phyloP scores from a whole-genome alignment of 2,329 filamentous ascomycete genomes.

The Ophiostoma sp. region DNA sequence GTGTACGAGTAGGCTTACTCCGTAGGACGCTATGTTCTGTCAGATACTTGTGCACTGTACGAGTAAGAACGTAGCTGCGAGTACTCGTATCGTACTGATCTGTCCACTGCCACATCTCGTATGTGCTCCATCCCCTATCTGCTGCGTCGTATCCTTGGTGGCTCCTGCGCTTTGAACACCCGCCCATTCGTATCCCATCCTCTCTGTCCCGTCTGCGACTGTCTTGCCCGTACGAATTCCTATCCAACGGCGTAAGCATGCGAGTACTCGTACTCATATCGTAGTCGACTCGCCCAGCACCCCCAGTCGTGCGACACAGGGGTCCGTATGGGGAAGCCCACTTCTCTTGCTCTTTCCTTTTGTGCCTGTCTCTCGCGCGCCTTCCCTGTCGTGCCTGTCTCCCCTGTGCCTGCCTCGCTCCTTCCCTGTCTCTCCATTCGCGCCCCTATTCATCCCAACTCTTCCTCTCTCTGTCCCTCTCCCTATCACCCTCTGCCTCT shows the following conservation, averaged over 20 bases:
- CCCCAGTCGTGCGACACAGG: slow-evolving; percentile 39
- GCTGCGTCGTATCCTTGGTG: slow-evolving; percentile 3
- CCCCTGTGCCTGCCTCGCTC: neutral
- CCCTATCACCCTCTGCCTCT: slow-evolving; percentile 3
- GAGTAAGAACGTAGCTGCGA: no score
- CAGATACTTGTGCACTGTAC: neutral
- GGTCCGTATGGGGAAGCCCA: slow-evolving; percentile 19
- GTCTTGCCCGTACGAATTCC: neutral
- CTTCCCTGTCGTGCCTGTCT: neutral
- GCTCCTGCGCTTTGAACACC: slow-evolving; percentile 8
- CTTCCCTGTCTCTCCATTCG: slow-evolving; percentile 27
- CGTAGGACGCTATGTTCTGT: neutral
- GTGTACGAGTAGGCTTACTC: no score
- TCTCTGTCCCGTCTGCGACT: neutral
- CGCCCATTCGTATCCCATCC: neutral
- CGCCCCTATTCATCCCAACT: neutral
- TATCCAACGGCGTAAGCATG: neutral
- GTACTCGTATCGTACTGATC: no score
- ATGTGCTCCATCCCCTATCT: neutral
- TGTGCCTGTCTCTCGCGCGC: slow-evolving; percentile 19
- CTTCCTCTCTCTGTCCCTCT: neutral
- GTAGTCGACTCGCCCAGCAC: slow-evolving; percentile 15
- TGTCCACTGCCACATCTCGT: neutral
- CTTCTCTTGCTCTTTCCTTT: neutral
- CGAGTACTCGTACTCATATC: neutral